Conservation (phyloP, 2,329 filamentous ascomycete species). For the Diaporthe sp. region DNA sequence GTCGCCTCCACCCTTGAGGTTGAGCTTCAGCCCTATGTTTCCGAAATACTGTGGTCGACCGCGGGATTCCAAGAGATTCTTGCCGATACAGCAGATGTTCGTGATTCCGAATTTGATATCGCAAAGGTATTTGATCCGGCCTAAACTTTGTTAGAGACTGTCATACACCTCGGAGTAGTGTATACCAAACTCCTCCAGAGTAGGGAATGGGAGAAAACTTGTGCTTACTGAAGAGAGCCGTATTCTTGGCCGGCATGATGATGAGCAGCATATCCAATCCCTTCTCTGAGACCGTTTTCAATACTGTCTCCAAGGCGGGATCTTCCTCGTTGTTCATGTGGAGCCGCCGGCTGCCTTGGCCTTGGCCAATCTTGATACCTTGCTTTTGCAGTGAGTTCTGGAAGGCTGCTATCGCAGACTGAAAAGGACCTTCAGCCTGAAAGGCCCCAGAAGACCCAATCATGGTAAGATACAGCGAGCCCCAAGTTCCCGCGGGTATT, state of each 20-base stretch:
- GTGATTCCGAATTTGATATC: conserved; percentile 69
- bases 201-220: too few species aligned
- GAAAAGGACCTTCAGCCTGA: too few species aligned
- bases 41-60: conserved; percentile 58
- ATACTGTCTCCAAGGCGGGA: background rate
- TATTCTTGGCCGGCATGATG: conserved; percentile 56
- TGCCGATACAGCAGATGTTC: conserved; percentile 67
- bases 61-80: conserved; percentile 58
- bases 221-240: conserved; percentile 67
- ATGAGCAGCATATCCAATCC: conserved; percentile 60
- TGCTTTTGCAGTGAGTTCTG: background rate
- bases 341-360: background rate
- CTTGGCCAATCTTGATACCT: conserved; percentile 33
- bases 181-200: too few species aligned
- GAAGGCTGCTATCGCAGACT: background rate
- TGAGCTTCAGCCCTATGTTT: conserved; percentile 73
- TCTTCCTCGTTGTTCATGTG: background rate
- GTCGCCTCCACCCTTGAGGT: conserved; percentile 71
- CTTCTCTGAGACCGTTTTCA: background rate
- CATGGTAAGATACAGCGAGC: background rate
- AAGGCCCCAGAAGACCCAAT: background rate
- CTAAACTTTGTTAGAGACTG: too few species aligned
- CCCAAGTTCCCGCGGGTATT: background rate
- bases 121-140: conserved; percentile 67
- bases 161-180: too few species aligned